Conservation (phyloP, 306 rosid species). For the Albizia julibrissin region DNA sequence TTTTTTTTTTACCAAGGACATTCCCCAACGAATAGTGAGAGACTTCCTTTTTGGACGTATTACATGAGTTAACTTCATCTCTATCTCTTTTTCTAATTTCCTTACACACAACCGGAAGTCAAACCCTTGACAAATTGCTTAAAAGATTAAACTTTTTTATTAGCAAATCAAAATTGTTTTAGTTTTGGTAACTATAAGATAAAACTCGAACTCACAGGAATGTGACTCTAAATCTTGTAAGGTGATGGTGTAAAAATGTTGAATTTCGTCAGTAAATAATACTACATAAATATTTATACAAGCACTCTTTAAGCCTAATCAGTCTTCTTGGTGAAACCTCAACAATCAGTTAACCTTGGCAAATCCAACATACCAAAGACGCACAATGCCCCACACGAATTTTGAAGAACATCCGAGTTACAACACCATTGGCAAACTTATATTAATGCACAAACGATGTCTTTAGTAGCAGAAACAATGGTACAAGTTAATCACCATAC, state of each 20-base stretch:
- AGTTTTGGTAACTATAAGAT: background rate
- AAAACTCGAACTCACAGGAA: background rate
- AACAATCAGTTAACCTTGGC: background rate
- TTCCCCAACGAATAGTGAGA: too few species aligned
- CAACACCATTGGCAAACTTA: background rate
- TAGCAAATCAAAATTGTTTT: background rate
- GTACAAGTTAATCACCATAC: constrained; percentile 31
- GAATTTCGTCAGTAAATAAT: background rate
- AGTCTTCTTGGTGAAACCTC: too few species aligned
- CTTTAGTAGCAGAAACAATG: background rate
- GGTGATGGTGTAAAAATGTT: too few species aligned
- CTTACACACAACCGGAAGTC: too few species aligned
- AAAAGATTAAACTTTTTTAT: too few species aligned
- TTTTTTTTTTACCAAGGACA: background rate
- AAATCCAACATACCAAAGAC: background rate
- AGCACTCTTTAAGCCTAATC: background rate
- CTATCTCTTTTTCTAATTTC: too few species aligned
- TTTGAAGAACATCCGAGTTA: background rate
- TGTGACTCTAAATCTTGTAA: background rate
- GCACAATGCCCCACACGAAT: background rate
- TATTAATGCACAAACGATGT: constrained; percentile 17
- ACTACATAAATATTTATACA: background rate
- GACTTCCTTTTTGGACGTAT: too few species aligned
- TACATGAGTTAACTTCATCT: too few species aligned
- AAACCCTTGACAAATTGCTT: too few species aligned